These are phyloP conservation scores for Candida suzukii DNA, from an alignment of 805 yeast species.

Conservation along the genomic window DNA sequence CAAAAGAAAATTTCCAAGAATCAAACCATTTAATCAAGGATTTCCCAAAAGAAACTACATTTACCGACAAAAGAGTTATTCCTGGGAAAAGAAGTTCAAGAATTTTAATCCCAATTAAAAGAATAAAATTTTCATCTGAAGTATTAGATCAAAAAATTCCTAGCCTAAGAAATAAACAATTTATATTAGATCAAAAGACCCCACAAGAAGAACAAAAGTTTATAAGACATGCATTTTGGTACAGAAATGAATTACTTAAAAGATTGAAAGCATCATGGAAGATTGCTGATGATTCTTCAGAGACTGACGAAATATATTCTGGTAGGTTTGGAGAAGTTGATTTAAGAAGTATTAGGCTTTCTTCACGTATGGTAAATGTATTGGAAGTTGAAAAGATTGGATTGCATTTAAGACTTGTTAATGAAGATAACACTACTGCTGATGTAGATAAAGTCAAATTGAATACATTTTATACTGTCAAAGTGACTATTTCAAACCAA, in stretches of 20 bases:
- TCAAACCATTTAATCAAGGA: constrained; percentile 10
- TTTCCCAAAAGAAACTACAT: constrained; percentile 10
- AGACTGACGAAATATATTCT: neutral
- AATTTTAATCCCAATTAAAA: constrained; percentile 61
- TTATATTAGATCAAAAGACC: constrained; percentile 48
- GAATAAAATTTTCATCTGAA: constrained; percentile 38
- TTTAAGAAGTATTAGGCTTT: constrained; percentile 56
- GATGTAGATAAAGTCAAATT: constrained; percentile 27
- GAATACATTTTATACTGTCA: constrained; percentile 46
- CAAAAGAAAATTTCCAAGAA: constrained; percentile 16
- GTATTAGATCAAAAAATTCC: constrained; percentile 55
- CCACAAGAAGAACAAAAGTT: constrained; percentile 49
- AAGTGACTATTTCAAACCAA: constrained; percentile 43
- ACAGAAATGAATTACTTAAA: constrained; percentile 56
- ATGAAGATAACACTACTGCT: constrained; percentile 5
- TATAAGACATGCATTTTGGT: constrained; percentile 73
- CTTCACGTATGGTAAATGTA: constrained; percentile 50
- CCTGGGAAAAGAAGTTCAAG: constrained; percentile 33
- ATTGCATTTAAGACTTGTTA: constrained; percentile 28
- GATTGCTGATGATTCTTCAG: constrained; percentile 19
- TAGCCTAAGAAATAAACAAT: constrained; percentile 63
- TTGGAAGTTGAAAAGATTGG: constrained; percentile 43
- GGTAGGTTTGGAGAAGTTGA: constrained; percentile 53
- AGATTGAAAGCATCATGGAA: constrained; percentile 64
- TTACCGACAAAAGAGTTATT: constrained; percentile 9